phyloP scores from a whole-genome alignment of 768 basidiomycete species.

The Xanthoconium stramineum region DNA sequence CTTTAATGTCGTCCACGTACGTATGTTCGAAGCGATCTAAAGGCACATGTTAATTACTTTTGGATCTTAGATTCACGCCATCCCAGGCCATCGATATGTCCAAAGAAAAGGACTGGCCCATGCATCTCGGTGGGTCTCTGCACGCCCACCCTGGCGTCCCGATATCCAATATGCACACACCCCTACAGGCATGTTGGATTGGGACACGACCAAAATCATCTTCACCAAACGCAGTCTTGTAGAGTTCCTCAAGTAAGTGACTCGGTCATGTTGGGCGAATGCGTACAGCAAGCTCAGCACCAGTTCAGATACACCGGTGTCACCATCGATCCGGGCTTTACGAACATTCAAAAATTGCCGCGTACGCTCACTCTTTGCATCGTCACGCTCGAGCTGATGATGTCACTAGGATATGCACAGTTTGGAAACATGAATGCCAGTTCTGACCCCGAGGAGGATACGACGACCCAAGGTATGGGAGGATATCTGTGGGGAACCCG shows the following conservation, averaged over 20 bases:
- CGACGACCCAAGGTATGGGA: slow-evolving; percentile 20
- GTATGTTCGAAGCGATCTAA: slow-evolving; percentile 3
- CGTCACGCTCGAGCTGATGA: neutral
- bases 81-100: slow-evolving; percentile 52
- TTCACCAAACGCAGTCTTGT: slow-evolving; percentile 76
- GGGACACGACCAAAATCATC: slow-evolving; percentile 72
- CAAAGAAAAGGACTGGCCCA: slow-evolving; percentile 73
- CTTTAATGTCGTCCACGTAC: slow-evolving; percentile 27
- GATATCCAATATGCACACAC: neutral
- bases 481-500: neutral
- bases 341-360: slow-evolving; percentile 72
- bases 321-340: slow-evolving; percentile 74
- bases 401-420: slow-evolving; percentile 56
- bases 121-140: slow-evolving; percentile 51
- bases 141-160: neutral
- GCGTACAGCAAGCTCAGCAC: slow-evolving; percentile 23
- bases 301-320: slow-evolving; percentile 61
- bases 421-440: slow-evolving; percentile 52
- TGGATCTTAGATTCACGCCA: slow-evolving; percentile 51
- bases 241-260: slow-evolving; percentile 70
- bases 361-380: slow-evolving; percentile 38
- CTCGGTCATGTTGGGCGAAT: neutral
- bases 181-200: slow-evolving; percentile 68
- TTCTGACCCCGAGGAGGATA: slow-evolving; percentile 23
- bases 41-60: neutral